Conservation (phyloP, 2,329 filamentous ascomycete genomes). For the Chalaropsis ovoidea region DNA sequence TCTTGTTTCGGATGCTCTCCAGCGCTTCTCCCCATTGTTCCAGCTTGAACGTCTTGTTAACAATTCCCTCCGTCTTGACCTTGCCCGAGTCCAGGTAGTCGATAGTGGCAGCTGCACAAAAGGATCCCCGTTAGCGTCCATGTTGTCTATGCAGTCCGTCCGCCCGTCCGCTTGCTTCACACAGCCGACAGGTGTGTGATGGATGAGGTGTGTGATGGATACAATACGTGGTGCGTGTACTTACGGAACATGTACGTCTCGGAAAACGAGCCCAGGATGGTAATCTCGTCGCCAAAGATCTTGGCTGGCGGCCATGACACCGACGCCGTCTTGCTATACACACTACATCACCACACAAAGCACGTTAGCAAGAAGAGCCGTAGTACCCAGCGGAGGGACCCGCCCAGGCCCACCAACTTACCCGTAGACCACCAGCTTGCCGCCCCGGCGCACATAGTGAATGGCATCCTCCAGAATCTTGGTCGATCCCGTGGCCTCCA, state of each 20-base stretch:
- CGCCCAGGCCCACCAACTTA: constrained; percentile 24
- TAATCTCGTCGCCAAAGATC: constrained; percentile 61
- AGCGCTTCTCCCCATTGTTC: constrained; percentile 62
- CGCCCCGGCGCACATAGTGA: constrained; percentile 60
- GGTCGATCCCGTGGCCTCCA: constrained; percentile 59
- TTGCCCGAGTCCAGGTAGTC: constrained; percentile 49
- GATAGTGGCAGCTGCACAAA: constrained; percentile 36
- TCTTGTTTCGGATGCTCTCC: constrained; percentile 61
- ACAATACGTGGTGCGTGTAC: constrained; percentile 28
- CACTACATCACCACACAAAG: constrained; percentile 33
- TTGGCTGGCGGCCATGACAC: constrained; percentile 61
- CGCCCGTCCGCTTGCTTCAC: too few species aligned
- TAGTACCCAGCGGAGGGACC: too few species aligned
- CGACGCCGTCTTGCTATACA: constrained; percentile 52
- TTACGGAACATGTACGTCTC: constrained; percentile 62
- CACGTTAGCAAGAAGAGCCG: constrained; percentile 1
- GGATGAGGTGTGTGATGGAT: too few species aligned
- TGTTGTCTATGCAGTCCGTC: too few species aligned
- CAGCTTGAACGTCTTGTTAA: constrained; percentile 63
- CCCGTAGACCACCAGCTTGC: constrained; percentile 60
- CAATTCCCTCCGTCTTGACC: constrained; percentile 56
- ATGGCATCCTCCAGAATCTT: constrained; percentile 62
- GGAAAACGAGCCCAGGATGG: constrained; percentile 62
- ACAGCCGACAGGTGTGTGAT: too few species aligned
- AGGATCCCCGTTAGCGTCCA: background rate